Percentiles rank a stretch among this genome's conserved stretches.
Conservation (phyloP, 495 filamentous ascomycete species). For the Schizothecium vesticola region DNA sequence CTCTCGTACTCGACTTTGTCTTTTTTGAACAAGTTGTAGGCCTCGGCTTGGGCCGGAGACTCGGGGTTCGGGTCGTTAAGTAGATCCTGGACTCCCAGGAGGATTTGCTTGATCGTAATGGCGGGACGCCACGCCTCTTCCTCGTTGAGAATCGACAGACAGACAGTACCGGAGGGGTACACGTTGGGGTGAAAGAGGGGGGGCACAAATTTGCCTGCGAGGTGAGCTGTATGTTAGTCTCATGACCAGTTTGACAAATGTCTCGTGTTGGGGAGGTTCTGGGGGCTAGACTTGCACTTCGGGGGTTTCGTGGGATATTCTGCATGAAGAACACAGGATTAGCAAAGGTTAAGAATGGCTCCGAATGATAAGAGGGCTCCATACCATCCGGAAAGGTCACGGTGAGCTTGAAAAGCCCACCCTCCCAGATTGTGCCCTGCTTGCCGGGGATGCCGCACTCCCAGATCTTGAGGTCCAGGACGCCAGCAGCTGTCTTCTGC, state of each 20-base stretch:
- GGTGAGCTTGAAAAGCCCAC: constrained; percentile 88
- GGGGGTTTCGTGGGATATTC: constrained; percentile 99
- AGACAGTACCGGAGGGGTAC: constrained; percentile 96
- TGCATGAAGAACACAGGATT: constrained; percentile 34
- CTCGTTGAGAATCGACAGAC: constrained; percentile 95
- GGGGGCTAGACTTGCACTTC: constrained; percentile 64
- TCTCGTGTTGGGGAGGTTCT: neutral
- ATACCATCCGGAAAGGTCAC: constrained; percentile 92
- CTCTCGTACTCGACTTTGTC: constrained; percentile 82
- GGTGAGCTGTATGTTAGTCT: constrained; percentile 21
- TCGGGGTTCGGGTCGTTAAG: constrained; percentile 96
- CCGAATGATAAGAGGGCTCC: constrained; percentile 22
- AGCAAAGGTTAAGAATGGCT: constrained; percentile 7
- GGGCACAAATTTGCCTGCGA: constrained; percentile 87
- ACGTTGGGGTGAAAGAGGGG: constrained; percentile 99
- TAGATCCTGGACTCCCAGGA: constrained; percentile 91
- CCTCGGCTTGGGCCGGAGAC: constrained; percentile 92
- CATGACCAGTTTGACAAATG: constrained; percentile 11
- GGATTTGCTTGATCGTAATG: constrained; percentile 96
- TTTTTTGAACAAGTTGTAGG: constrained; percentile 94
- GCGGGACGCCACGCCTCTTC: constrained; percentile 98
- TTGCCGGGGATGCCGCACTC: constrained; percentile 95
- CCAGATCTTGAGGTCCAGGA: constrained; percentile 91
- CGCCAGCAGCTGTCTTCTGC: constrained; percentile 67
- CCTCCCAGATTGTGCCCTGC: constrained; percentile 93